A percentile compares a stretch with the other conserved stretches of the same genome.
Evolutionary conservation across 441 rosid species (phyloP).

Genomic region (Adansonia madagascariensis): DNA sequence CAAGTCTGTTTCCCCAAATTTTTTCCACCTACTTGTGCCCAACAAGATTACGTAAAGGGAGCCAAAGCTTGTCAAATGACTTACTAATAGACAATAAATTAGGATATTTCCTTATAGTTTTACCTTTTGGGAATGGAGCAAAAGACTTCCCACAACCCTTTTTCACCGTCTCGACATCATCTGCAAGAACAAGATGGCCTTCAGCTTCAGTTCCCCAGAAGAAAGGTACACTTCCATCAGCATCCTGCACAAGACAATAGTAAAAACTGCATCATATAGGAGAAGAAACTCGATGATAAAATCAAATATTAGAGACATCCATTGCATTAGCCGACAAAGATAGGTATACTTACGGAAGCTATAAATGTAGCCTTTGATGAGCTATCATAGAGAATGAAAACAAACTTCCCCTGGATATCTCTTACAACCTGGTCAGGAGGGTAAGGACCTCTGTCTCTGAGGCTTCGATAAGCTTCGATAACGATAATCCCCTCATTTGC

Average conservation of each 20-base stretch:
- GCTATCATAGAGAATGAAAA: conserved; percentile 76
- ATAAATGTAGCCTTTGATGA: conserved; percentile 61
- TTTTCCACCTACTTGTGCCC: neutral
- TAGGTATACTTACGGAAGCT: conserved; percentile 63
- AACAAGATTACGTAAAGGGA: neutral
- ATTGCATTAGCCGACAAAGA: neutral
- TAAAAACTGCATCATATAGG: neutral
- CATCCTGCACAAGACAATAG: conserved; percentile 55
- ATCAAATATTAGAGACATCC: neutral
- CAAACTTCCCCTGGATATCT: conserved; percentile 81
- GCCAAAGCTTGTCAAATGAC: conserved; percentile 11
- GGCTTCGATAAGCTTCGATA: conserved; percentile 88
- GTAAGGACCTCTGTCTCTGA: conserved; percentile 95
- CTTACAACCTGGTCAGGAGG: conserved; percentile 92
- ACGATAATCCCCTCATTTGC: conserved; percentile 87
- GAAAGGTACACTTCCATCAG: conserved; percentile 88
- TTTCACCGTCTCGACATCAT: conserved; percentile 66
- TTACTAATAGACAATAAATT: neutral
- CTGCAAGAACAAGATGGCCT: conserved; percentile 80
- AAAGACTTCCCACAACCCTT: conserved; percentile 91
- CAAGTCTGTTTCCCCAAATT: neutral
- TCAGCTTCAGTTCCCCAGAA: conserved; percentile 94
- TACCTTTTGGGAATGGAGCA: conserved; percentile 99
- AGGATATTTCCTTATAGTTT: neutral
- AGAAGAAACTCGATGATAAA: neutral